Evolutionary conservation across 768 basidiomycete species (phyloP), one percentile per base, ranked within the genome.

Genomic region (Rhizopogon vesiculosus): DNA sequence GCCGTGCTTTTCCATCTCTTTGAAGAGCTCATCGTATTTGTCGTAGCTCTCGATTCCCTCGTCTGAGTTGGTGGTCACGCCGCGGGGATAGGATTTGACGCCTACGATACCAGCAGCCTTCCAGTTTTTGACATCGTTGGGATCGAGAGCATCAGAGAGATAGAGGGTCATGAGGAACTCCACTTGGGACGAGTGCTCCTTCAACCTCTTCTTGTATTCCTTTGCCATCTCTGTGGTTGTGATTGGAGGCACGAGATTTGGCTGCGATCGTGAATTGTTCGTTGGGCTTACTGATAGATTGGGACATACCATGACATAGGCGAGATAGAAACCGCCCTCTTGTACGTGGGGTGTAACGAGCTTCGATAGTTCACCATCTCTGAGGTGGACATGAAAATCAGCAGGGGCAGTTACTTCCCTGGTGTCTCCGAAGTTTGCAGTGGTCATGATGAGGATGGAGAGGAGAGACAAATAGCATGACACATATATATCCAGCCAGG

Each of bases 151-250:
- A 0, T 89, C 87, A 40, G 88, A 91, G n/a, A 99, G 82, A 73
- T 98, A 99, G 42, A 99, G 77, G 1, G 95, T 96, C 91, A 98
- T 96, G 28, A 99, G 78, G 75, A 92, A 96, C 71, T 93, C 84
- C 16, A 90, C 85, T 53, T 74, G 71, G 13, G 19, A 35, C 46
- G 92, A 91, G 57, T 97, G 84, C 41, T 67, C 72, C 65, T 91
- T 77, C 33, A 99, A 81, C 28, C 83, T 74, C 16, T 81, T 74
- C 67, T 87, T 87, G 77, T 99, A 99, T 52, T 80, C 76, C 44
- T 97, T 62, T 1, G 94, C 95, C 62, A 84, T 82, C 8, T 85
- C 85, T 7, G 91, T 90, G 8, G 79, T 87, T 0, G 86, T 91
- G 66, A 97, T 83, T 3, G 95, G 94, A 22, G 95, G 95, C 56